phyloP scores from a whole-genome alignment of 768 basidiomycete genomes.

The Leccinum incarnatum region DNA sequence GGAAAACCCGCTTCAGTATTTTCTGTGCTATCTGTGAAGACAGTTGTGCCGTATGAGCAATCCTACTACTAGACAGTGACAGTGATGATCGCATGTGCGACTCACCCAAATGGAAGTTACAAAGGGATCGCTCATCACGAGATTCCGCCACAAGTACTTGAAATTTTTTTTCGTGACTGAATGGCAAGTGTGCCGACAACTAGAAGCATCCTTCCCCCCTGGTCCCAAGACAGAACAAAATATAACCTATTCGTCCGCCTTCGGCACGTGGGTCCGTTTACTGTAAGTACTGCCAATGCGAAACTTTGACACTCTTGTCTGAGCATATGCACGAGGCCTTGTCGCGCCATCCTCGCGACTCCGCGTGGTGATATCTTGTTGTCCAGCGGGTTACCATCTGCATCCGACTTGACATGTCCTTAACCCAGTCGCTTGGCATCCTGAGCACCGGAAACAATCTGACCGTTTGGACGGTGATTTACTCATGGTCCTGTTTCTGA shows the following conservation, averaged over 20 bases:
- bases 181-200: neutral
- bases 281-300: slow-evolving; percentile 3
- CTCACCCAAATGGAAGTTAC: too few species aligned
- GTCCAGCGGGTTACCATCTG: neutral
- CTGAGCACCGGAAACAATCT: neutral
- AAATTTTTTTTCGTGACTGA: neutral
- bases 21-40: neutral
- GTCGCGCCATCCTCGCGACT: slow-evolving; percentile 13
- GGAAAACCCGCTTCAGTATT: neutral
- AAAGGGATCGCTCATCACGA: neutral
- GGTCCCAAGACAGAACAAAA: neutral
- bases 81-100: too few species aligned
- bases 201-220: neutral
- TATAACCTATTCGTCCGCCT: neutral
- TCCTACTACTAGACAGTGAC: too few species aligned
- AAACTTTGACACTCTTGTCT: neutral
- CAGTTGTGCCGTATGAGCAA: neutral
- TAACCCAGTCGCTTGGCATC: neutral
- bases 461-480: slow-evolving; percentile 1
- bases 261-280: neutral
- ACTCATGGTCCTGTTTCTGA: neutral
- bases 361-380: slow-evolving; percentile 15
- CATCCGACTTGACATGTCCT: neutral
- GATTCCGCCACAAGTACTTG: neutral
- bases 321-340: slow-evolving; percentile 3